A percentile compares a stretch with the other conserved stretches of the same genome.
phyloP scores from a whole-genome alignment of 1,139 yeast species.

The Debaryomyces psychrophilus region DNA sequence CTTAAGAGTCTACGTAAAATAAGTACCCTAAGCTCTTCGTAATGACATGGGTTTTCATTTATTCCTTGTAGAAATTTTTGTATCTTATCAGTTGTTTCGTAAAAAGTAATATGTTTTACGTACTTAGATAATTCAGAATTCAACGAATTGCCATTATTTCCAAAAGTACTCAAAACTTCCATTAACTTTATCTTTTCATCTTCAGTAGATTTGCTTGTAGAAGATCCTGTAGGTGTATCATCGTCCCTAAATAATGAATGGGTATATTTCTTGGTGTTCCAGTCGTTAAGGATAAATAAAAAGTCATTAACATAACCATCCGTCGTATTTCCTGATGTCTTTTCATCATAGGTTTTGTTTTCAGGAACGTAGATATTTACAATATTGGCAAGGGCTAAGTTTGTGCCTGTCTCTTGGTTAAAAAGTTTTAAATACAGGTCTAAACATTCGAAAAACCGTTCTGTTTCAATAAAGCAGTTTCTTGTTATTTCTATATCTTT shows the following conservation, averaged over 20 bases:
- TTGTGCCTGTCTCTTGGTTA: background rate
- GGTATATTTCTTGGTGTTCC: slow-evolving; percentile 24
- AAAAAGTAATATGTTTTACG: slow-evolving; percentile 15
- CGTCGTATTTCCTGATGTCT: background rate
- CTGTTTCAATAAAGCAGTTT: slow-evolving; percentile 30
- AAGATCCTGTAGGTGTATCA: slow-evolving; percentile 9
- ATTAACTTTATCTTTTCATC: slow-evolving; percentile 39
- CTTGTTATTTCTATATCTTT: slow-evolving; percentile 24
- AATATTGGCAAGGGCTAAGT: slow-evolving; percentile 21
- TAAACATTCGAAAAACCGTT: slow-evolving; percentile 25
- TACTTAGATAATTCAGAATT: slow-evolving; percentile 17
- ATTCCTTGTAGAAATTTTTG: slow-evolving; percentile 32
- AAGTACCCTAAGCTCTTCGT: slow-evolving; percentile 48
- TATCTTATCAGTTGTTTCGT: slow-evolving; percentile 24
- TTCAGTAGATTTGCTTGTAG: slow-evolving; percentile 23
- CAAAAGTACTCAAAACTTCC: slow-evolving; percentile 44
- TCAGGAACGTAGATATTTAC: slow-evolving; percentile 23
- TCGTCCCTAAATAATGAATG: slow-evolving; percentile 20
- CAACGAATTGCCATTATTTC: slow-evolving; percentile 20
- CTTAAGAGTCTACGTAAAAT: slow-evolving; percentile 47
- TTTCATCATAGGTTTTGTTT: slow-evolving; percentile 1
- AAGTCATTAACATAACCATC: slow-evolving; percentile 29
- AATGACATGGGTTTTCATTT: slow-evolving; percentile 39
- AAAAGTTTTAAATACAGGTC: slow-evolving; percentile 20
- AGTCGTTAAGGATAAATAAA: slow-evolving; percentile 26